Evolutionary conservation across 106 monocot species (phyloP).

Genomic region (Cymbidium sinense): DNA sequence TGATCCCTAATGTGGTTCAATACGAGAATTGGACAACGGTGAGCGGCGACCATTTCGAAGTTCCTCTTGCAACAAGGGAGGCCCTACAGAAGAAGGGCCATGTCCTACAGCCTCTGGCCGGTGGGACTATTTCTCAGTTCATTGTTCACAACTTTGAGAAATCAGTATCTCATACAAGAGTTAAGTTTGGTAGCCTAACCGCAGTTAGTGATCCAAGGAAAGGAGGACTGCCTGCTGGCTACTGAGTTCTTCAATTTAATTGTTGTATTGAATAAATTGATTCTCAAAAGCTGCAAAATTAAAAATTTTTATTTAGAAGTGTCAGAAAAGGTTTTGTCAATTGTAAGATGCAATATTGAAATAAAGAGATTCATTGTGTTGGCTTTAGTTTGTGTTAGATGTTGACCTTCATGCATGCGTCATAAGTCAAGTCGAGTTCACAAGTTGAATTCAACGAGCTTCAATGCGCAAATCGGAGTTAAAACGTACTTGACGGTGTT

Average conservation of each 20-base stretch:
- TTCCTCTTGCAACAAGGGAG: constrained; percentile 29
- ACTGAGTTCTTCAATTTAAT: constrained; percentile 18
- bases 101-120: constrained; percentile 45
- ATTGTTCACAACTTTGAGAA: constrained; percentile 54
- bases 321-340: background rate
- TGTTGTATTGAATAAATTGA: background rate
- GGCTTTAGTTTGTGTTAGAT: background rate
- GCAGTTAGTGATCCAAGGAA: constrained; percentile 91
- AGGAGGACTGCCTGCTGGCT: constrained; percentile 83
- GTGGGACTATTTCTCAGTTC: constrained; percentile 70
- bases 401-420: too few relatives aligned
- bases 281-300: background rate
- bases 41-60: constrained; percentile 60
- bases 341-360: background rate
- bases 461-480: too few relatives aligned
- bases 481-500: too few relatives aligned
- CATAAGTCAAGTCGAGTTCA: too few relatives aligned
- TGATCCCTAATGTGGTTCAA: constrained; percentile 79
- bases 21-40: constrained; percentile 95
- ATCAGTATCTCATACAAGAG: background rate
- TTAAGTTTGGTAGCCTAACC: constrained; percentile 39
- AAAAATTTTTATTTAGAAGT: background rate
- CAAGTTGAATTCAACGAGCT: too few relatives aligned
- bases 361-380: background rate
- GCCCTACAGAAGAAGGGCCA: constrained; percentile 70